Percentiles rank a stretch among this genome's conserved stretches.
Conservation (phyloP, 1,139 yeast species). For the Magnusiomyces ingens region DNA sequence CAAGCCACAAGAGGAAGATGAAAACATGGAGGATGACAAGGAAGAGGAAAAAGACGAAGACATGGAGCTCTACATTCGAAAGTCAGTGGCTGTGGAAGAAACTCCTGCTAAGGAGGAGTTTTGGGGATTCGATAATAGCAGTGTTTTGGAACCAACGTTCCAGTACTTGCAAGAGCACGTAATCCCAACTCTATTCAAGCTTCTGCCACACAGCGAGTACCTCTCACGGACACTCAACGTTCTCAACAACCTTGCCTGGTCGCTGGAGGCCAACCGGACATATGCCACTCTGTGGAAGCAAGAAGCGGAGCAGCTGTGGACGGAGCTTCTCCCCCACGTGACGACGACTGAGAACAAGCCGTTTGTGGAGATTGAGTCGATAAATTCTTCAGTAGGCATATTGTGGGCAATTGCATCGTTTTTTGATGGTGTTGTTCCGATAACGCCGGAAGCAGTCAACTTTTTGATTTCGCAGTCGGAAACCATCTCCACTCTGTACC, state of each 20-base stretch:
- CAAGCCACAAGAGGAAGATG: background rate
- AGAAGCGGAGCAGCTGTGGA: constrained; percentile 29
- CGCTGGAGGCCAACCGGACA: constrained; percentile 3
- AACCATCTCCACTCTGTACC: constrained; percentile 14
- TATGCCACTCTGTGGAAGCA: constrained; percentile 21
- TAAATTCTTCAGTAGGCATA: constrained; percentile 48
- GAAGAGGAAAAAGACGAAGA: constrained; percentile 19
- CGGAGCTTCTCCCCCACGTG: constrained; percentile 18
- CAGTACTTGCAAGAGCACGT: constrained; percentile 18
- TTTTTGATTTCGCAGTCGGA: constrained; percentile 18
- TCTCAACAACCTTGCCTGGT: constrained; percentile 10
- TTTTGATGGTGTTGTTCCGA: constrained; percentile 34
- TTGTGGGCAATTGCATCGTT: constrained; percentile 56
- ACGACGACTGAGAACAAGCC: constrained; percentile 13
- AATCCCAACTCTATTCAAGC: constrained; percentile 20
- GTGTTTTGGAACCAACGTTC: constrained; percentile 6
- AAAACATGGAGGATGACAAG: constrained; percentile 16
- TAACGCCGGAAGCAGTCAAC: constrained; percentile 19
- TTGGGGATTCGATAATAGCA: background rate
- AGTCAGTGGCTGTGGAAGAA: constrained; percentile 1
- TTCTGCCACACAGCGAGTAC: constrained; percentile 19
- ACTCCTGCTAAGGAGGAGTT: background rate
- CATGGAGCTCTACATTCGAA: constrained; percentile 5
- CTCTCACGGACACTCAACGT: constrained; percentile 1
- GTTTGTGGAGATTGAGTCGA: constrained; percentile 35